phyloP scores from a whole-genome alignment of 2,329 filamentous ascomycete species.

The Colletotrichum acutatum region DNA sequence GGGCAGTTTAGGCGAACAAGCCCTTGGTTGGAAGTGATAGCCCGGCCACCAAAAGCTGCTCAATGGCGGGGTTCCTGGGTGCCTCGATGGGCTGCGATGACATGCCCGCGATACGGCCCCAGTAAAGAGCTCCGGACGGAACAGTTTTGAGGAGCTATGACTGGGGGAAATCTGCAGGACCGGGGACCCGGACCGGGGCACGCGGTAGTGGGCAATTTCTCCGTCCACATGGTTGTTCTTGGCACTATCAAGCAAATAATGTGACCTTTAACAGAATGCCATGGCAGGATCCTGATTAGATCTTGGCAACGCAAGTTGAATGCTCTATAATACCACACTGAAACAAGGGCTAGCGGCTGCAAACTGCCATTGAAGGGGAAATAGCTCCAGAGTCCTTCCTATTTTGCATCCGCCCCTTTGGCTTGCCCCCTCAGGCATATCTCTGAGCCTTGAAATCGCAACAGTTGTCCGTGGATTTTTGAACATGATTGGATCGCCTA shows the following conservation, averaged over 20 bases:
- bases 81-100: not conserved
- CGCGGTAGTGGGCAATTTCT: slow-evolving; percentile 18
- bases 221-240: slow-evolving; percentile 28
- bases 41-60: not conserved
- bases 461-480: accelerated
- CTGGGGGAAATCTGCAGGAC: slow-evolving; percentile 20
- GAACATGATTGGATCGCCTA: slow-evolving; percentile 16
- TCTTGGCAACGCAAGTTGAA: not conserved
- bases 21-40: not conserved
- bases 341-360: not conserved
- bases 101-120: not conserved
- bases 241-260: slow-evolving; percentile 20
- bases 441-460: not conserved
- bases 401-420: not conserved
- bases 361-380: not conserved
- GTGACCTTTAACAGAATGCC: not conserved
- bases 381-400: not conserved
- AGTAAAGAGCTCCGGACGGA: slow-evolving; percentile 1
- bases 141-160: slow-evolving; percentile 6
- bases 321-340: not conserved
- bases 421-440: not conserved
- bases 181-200: slow-evolving; percentile 16
- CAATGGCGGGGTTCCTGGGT: not conserved
- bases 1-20: slow-evolving; percentile 1
- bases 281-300: slow-evolving; percentile 5